A percentile compares a stretch with the other conserved stretches of the same genome.
phyloP scores from a whole-genome alignment of 176 grass and related monocot genomes.

The Avena sativa region DNA sequence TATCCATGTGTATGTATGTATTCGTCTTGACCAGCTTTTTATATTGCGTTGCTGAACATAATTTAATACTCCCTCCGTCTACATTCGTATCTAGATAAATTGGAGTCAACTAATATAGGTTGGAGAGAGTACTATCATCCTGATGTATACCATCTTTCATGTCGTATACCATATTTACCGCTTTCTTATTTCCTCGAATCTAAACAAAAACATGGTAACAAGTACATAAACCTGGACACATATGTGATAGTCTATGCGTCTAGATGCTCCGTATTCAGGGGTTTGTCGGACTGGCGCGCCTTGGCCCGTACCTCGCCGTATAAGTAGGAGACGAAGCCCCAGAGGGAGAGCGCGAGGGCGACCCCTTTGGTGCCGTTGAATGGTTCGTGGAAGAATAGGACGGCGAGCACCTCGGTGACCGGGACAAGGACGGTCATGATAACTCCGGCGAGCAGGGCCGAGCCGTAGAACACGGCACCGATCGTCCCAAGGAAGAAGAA shows the following conservation, averaged over 20 bases:
- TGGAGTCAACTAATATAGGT: too few relatives aligned
- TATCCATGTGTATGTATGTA: too few relatives aligned
- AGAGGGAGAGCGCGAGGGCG: conserved; percentile 71
- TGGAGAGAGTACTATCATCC: too few relatives aligned
- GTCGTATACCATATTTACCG: too few relatives aligned
- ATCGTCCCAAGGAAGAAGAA: conserved; percentile 84
- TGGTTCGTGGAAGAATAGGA: conserved; percentile 69
- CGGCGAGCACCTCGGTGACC: conserved; percentile 67
- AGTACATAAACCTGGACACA: too few relatives aligned
- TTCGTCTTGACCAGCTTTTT: too few relatives aligned
- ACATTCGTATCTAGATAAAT: too few relatives aligned
- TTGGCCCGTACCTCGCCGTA: conserved; percentile 72
- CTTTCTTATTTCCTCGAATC: too few relatives aligned
- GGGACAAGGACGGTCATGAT: conserved; percentile 74
- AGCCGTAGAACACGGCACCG: conserved; percentile 77
- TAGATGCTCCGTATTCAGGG: conserved; percentile 5
- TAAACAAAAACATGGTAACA: too few relatives aligned
- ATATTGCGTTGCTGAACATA: too few relatives aligned
- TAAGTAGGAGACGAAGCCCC: conserved; percentile 84
- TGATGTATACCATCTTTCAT: too few relatives aligned
- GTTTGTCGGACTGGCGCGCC: background rate
- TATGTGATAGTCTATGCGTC: conserved; percentile 35
- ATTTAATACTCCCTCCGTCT: too few relatives aligned
- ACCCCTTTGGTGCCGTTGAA: conserved; percentile 78
- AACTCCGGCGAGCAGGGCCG: conserved; percentile 74